Base-by-base conservation (phyloP, 768 basidiomycete genomes). In the Cystofilobasidium ferigula region DNA sequence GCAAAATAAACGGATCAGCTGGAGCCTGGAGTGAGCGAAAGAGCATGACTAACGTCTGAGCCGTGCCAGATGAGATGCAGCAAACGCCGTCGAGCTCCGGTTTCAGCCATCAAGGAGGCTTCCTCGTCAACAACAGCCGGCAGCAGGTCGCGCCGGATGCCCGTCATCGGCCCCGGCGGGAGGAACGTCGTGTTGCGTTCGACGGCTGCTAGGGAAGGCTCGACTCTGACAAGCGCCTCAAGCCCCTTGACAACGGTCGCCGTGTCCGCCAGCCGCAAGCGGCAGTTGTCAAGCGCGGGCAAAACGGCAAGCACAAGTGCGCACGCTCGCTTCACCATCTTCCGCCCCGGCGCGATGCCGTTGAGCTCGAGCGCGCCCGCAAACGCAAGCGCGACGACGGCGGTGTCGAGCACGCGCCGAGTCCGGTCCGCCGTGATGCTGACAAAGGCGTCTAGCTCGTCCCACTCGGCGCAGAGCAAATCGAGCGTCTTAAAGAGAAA, bases 401-500 rank as follows among this genome's bases (percentile, higher is more conserved):
- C 82, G 35, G 86, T 75, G 72, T 97, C 91, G 61, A 95, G 71
- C 5, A 82, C 79, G 35, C 81, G 79, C 26, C 89, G 83, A 5
- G 85, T 80, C 54, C 79, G 80, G 73, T 88, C 88, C 0, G 82
- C 83, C 9, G 82, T 82, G 28, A 80, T 79, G 16, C 70, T 68
- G 34, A 69, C 70, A 9, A 63, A 71, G 18, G 77, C 76, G 26
- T 74, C 76, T 30, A 73, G 32, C 7, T 67, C 54, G 47, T 83
- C 81, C 83, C 83, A 83, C 47, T 82, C 81, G 1, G 69, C 68
- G 28, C 71, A 58, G 20, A 85, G 72, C 3, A 79, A 75, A 57
- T 86, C 84, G 28, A 89, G 77, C 2, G 81, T 78, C 70, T 84
- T 83, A n/a, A 82, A 72, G 7, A 93, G 75, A 70, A 86, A 86